Percentiles rank a stretch among this genome's conserved stretches.
These are phyloP conservation scores for Colletotrichum simmondsii DNA, from an alignment of 2,329 filamentous ascomycete genomes.

Conservation along the genomic window DNA sequence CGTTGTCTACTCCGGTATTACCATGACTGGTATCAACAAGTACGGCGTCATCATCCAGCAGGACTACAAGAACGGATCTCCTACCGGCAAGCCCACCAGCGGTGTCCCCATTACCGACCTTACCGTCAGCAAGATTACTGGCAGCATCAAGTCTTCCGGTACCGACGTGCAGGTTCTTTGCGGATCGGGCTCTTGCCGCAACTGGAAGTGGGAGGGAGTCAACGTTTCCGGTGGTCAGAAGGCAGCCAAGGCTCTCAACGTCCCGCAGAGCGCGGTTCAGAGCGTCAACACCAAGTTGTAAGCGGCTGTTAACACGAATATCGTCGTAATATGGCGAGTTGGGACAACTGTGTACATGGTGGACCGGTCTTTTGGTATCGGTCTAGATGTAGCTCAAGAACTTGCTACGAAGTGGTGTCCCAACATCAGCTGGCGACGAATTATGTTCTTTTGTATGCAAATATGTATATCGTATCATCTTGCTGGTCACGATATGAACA, in stretches of 20 bases:
- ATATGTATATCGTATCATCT: not conserved
- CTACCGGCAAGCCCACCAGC: constrained; percentile 55
- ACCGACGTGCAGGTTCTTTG: constrained; percentile 65
- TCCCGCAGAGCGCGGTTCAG: not conserved
- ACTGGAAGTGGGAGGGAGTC: constrained; percentile 42
- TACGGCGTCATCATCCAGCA: constrained; percentile 53
- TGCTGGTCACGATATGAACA: not conserved
- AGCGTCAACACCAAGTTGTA: not conserved
- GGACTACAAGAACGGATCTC: constrained; percentile 59
- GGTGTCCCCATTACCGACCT: constrained; percentile 65
- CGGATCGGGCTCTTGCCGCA: constrained; percentile 58
- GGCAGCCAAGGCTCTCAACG: not conserved
- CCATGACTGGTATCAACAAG: constrained; percentile 52
- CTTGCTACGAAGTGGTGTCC: not conserved
- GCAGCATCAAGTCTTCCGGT: constrained; percentile 50
- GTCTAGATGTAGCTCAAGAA: not conserved
- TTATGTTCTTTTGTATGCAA: not conserved
- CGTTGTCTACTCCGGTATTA: constrained; percentile 56
- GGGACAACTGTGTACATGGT: not conserved
- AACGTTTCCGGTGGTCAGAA: not conserved
- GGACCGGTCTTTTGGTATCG: not conserved
- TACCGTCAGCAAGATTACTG: constrained; percentile 54
- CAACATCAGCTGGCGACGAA: not conserved
- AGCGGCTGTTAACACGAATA: not conserved
- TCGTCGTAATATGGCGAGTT: not conserved